phyloP scores from a whole-genome alignment of 805 yeast genomes.

The Scheffersomyces ergatensis region DNA sequence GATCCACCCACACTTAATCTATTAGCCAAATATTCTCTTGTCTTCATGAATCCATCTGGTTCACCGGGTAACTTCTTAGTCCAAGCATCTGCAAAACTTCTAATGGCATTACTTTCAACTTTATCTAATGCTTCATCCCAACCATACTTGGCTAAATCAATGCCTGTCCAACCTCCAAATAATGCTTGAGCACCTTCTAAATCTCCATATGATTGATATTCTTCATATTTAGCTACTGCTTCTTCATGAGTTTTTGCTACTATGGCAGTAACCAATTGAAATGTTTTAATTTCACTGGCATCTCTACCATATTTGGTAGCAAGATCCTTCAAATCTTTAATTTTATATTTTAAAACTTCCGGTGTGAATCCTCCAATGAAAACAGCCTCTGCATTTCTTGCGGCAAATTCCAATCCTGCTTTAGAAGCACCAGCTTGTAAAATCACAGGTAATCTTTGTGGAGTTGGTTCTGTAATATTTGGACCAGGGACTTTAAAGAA shows the following conservation, averaged over 20 bases:
- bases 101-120: conserved; percentile 30
- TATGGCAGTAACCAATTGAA: conserved; percentile 33
- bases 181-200: conserved; percentile 39
- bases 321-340: conserved; percentile 25
- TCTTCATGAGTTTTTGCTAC: conserved; percentile 43
- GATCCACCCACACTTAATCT: conserved; percentile 24
- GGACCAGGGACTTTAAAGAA: conserved; percentile 44
- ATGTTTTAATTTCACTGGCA: conserved; percentile 32
- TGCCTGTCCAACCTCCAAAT: conserved; percentile 41
- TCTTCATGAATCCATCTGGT: conserved; percentile 15
- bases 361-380: conserved; percentile 37
- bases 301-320: conserved; percentile 36
- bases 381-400: conserved; percentile 42
- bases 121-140: conserved; percentile 28
- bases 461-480: conserved; percentile 37
- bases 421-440: conserved; percentile 46
- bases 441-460: conserved; percentile 41
- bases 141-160: conserved; percentile 32
- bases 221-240: conserved; percentile 36
- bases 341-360: conserved; percentile 21
- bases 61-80: conserved; percentile 28
- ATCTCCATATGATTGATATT: conserved; percentile 31
- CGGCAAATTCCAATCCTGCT: conserved; percentile 41
- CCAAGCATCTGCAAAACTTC: conserved; percentile 30
- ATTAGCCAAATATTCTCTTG: conserved; percentile 24